Percentiles rank a stretch among this genome's conserved stretches.
phyloP scores from a whole-genome alignment of 768 basidiomycete genomes.

The Hebeloma cylindrosporum region DNA sequence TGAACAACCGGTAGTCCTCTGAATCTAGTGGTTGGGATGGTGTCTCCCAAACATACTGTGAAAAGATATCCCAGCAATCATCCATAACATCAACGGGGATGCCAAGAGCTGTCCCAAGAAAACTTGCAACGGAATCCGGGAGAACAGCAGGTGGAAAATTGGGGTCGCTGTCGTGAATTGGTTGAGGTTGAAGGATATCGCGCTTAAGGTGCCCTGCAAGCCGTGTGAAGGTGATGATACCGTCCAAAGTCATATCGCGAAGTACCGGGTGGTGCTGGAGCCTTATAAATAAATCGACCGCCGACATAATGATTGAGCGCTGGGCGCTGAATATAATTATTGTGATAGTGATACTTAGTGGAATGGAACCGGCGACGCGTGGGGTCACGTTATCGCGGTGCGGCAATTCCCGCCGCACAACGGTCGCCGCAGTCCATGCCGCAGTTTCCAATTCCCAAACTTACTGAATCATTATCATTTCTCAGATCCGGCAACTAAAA shows the following conservation, averaged over 20 bases:
- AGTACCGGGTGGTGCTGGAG: slow-evolving; percentile 1
- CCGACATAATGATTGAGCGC: background rate
- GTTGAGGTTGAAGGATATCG: slow-evolving; percentile 4
- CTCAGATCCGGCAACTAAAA: slow-evolving; percentile 7
- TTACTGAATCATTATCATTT: slow-evolving; percentile 7
- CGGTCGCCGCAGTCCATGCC: too few species aligned
- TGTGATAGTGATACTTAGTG: too few species aligned
- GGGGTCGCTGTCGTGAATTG: slow-evolving; percentile 6
- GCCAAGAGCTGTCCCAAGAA: background rate
- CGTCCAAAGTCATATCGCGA: slow-evolving; percentile 1
- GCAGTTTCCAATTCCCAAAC: too few species aligned
- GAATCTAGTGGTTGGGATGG: background rate
- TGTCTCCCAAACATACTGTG: slow-evolving; percentile 4
- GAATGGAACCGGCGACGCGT: too few species aligned
- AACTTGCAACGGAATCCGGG: background rate
- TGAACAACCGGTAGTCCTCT: slow-evolving; percentile 5
- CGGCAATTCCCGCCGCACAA: too few species aligned
- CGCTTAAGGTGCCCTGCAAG: slow-evolving; percentile 2
- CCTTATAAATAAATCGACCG: background rate
- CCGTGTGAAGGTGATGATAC: slow-evolving; percentile 1
- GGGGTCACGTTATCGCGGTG: too few species aligned
- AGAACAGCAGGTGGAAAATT: background rate
- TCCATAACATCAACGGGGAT: slow-evolving; percentile 2
- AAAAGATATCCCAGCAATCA: slow-evolving; percentile 5
- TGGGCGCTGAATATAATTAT: too few species aligned